Conservation (phyloP, 129 eudicot species). For the Mikania micrantha region DNA sequence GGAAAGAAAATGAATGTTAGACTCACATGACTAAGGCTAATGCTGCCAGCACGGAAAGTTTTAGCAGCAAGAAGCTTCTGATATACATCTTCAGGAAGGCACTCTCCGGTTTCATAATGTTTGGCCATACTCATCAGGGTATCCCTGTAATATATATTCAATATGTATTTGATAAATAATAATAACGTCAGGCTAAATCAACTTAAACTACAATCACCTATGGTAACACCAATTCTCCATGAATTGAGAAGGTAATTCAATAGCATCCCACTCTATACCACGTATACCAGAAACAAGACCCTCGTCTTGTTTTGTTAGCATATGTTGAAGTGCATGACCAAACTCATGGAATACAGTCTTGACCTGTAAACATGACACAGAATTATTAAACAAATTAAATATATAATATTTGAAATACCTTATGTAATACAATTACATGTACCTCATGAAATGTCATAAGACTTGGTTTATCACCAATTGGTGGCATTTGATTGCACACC, state of each 20-base stretch:
- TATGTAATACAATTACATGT: not conserved
- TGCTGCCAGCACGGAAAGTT: constrained; percentile 85
- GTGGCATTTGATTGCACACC: constrained; percentile 99
- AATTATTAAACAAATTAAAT: not conserved
- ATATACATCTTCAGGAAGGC: constrained; percentile 76
- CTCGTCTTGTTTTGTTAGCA: constrained; percentile 96
- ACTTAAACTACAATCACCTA: constrained; percentile 31
- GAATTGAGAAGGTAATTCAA: constrained; percentile 95
- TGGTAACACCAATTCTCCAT: constrained; percentile 99
- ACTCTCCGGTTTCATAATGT: constrained; percentile 87
- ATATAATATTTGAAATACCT: not conserved
- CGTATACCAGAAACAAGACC: constrained; percentile 98
- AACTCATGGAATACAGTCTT: constrained; percentile 99
- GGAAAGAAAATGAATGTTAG: not conserved
- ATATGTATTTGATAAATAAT: not conserved
- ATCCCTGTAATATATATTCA: constrained; percentile 42
- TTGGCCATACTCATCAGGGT: constrained; percentile 89
- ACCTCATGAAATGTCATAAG: constrained; percentile 99
- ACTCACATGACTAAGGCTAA: constrained; percentile 80
- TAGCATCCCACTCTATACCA: constrained; percentile 99
- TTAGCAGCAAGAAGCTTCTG: constrained; percentile 85
- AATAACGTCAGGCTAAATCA: not conserved
- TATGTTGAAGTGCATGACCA: constrained; percentile 99
- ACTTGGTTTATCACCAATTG: constrained; percentile 96
- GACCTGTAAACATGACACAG: constrained; percentile 42